Percentiles rank a stretch among this genome's conserved stretches.
Evolutionary conservation across 352 stramenopile genomes (phyloP).

Genomic region (Lagenidium giganteum): DNA sequence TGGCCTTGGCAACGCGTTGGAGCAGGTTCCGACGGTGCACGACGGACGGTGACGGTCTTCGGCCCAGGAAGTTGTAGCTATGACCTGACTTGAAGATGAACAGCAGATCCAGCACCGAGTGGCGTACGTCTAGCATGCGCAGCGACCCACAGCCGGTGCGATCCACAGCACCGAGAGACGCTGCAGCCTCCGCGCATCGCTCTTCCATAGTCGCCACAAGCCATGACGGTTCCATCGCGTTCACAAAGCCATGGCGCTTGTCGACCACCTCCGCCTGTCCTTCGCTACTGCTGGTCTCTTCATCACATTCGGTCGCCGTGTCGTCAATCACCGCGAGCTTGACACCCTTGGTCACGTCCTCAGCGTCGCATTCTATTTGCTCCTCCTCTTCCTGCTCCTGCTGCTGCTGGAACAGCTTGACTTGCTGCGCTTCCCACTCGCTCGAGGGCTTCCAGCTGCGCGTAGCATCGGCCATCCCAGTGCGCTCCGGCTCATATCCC

Average conservation of each 20-base stretch:
- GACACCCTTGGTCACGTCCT: background rate
- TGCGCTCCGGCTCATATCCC: constrained; percentile 1
- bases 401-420: too few relatives aligned
- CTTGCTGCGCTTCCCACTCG: constrained; percentile 10
- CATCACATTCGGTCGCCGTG: background rate
- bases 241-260: constrained; percentile 41
- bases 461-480: constrained; percentile 11
- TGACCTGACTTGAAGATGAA: constrained; percentile 58
- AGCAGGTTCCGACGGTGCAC: constrained; percentile 43
- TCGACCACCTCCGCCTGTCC: background rate
- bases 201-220: constrained; percentile 65
- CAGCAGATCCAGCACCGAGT: constrained; percentile 58
- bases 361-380: background rate
- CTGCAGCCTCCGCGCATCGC: constrained; percentile 33
- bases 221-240: constrained; percentile 73
- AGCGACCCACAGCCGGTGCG: constrained; percentile 11
- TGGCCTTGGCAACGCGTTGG: constrained; percentile 19
- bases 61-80: constrained; percentile 43
- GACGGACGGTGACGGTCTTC: constrained; percentile 26
- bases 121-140: constrained; percentile 37
- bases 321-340: background rate
- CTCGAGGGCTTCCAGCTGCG: constrained; percentile 3
- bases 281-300: background rate
- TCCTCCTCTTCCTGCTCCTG: constrained; percentile 5
- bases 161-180: constrained; percentile 22